Percentiles rank a stretch among this genome's conserved stretches.
Evolutionary conservation across 345 rosid species (phyloP).

Genomic region (Toxicodendron radicans): DNA sequence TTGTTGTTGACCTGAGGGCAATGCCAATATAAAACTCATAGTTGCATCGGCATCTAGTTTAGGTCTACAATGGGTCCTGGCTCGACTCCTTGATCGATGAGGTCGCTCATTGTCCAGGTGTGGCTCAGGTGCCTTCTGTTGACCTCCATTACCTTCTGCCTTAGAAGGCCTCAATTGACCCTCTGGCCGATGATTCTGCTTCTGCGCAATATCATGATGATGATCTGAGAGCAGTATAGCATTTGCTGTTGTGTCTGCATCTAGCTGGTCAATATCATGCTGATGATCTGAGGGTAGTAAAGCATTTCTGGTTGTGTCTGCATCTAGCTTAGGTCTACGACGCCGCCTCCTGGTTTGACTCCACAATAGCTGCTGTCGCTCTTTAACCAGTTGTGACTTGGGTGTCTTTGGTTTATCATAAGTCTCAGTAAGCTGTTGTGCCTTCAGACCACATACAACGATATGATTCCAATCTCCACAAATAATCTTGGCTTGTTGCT

Average conservation of each 20-base stretch:
- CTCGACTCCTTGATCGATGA: too few relatives aligned
- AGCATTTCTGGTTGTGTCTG: background rate
- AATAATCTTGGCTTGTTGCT: background rate
- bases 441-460: conserved; percentile 18
- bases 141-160: background rate
- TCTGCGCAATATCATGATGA: background rate
- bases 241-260: background rate
- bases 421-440: conserved; percentile 8
- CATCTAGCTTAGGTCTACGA: background rate
- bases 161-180: background rate
- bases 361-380: background rate
- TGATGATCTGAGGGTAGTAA: background rate
- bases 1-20: background rate
- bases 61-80: too few relatives aligned
- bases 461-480: background rate
- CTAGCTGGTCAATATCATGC: too few relatives aligned
- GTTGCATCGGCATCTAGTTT: background rate
- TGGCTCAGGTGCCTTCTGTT: background rate
- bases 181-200: background rate
- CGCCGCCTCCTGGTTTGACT: background rate
- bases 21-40: background rate
- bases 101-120: too few relatives aligned
- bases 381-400: background rate
- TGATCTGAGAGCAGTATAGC: background rate
- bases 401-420: background rate